These are phyloP conservation scores for Colletotrichum siamense DNA, from an alignment of 2,329 filamentous ascomycete species.

Conservation along the genomic window DNA sequence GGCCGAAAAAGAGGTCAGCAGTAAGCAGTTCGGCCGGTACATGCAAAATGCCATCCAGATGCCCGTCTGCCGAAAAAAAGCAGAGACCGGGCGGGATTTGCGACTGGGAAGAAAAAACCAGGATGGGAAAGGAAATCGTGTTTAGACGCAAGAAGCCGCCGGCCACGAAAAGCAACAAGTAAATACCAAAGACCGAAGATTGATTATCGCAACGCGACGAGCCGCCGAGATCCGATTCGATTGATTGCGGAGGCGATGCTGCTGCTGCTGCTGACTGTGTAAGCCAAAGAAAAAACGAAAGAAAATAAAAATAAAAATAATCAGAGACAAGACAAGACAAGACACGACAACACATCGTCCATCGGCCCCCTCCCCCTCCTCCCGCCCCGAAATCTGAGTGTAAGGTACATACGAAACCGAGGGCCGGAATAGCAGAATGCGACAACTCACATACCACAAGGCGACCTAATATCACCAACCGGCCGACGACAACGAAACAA, in stretches of 20 bases:
- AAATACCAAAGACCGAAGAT: not conserved
- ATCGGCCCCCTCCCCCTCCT: not conserved
- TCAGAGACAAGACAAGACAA: not conserved
- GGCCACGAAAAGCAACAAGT: not conserved
- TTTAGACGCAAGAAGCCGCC: not conserved
- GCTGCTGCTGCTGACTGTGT: not conserved
- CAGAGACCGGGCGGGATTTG: not conserved
- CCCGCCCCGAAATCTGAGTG: not conserved
- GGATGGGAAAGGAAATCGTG: not conserved
- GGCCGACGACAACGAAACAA: not conserved
- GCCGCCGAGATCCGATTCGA: not conserved
- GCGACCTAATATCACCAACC: not conserved
- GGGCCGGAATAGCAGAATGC: not conserved
- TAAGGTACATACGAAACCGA: not conserved
- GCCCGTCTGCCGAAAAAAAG: not conserved
- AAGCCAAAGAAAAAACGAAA: not conserved
- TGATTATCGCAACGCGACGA: not conserved
- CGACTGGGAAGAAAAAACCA: not conserved
- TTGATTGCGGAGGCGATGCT: not conserved
- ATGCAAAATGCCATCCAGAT: not conserved
- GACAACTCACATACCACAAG: constrained; percentile 14
- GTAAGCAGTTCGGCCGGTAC: not conserved
- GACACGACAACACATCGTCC: not conserved
- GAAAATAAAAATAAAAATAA: not conserved
- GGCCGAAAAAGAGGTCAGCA: not conserved